phyloP scores from a whole-genome alignment of 139 green algal species.

The Trebouxia sp. region DNA sequence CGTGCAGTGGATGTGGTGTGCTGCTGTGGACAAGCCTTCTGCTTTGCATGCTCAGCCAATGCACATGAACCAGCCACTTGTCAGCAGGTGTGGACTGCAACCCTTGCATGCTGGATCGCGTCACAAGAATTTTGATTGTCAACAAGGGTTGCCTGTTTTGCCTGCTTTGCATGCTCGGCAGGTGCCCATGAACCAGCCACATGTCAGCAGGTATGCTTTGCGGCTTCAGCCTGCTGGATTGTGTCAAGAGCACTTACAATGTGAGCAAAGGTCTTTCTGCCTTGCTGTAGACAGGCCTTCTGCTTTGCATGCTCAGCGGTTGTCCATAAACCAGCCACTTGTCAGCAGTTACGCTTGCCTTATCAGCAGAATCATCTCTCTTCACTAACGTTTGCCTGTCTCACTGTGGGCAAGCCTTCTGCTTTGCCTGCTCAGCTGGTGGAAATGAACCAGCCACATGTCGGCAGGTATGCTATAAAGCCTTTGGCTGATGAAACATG shows the following conservation, averaged over 20 bases:
- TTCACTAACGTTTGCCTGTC: too few relatives aligned
- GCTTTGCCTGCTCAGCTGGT: slow-evolving; percentile 38
- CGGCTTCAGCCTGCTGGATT: too few relatives aligned
- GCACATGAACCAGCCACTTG: slow-evolving; percentile 50
- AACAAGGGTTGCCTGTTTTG: too few relatives aligned
- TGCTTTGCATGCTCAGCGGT: slow-evolving; percentile 44
- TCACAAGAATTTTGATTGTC: not conserved
- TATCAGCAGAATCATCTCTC: not conserved
- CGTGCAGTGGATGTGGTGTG: slow-evolving; percentile 27
- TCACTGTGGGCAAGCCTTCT: too few relatives aligned
- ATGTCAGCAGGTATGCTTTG: slow-evolving; percentile 32
- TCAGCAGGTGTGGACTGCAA: not conserved
- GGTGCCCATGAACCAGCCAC: slow-evolving; percentile 43
- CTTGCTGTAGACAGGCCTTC: slow-evolving; percentile 37
- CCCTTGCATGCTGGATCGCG: not conserved
- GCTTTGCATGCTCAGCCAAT: slow-evolving; percentile 40
- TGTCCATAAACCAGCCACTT: slow-evolving; percentile 47
- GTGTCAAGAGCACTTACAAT: too few relatives aligned
- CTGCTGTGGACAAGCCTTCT: slow-evolving; percentile 40
- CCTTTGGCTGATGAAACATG: too few relatives aligned
- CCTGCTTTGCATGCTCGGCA: slow-evolving; percentile 41
- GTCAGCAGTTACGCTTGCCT: slow-evolving; percentile 4
- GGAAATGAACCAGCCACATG: slow-evolving; percentile 46
- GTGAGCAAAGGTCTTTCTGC: too few relatives aligned
- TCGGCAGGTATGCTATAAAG: not conserved